Evolutionary conservation across 2,329 filamentous ascomycete genomes (phyloP).

Genomic region (Pseudopithomyces chartarum): DNA sequence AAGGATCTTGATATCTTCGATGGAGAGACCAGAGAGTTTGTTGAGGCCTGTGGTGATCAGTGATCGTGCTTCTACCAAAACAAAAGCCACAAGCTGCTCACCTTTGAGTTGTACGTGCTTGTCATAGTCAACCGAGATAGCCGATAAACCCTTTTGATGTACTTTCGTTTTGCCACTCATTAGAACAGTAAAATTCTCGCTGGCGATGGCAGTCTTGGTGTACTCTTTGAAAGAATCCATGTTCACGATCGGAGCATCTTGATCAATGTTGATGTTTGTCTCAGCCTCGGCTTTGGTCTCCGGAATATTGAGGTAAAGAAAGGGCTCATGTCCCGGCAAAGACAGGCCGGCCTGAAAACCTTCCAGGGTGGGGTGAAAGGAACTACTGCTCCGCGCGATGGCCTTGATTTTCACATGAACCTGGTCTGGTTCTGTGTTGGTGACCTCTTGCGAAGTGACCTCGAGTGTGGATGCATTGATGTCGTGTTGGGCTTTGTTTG

Average conservation of each 20-base stretch:
- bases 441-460: constrained; percentile 57
- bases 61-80: too few relatives aligned
- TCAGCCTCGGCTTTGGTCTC: constrained; percentile 50
- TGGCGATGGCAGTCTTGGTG: constrained; percentile 53
- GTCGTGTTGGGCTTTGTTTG: constrained; percentile 60
- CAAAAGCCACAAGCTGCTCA: constrained; percentile 26
- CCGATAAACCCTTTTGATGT: constrained; percentile 56
- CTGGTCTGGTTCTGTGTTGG: constrained; percentile 54
- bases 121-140: constrained; percentile 59
- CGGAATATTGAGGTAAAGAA: constrained; percentile 55
- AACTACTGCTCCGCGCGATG: constrained; percentile 54
- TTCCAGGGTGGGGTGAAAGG: constrained; percentile 60
- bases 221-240: constrained; percentile 56
- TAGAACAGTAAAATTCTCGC: constrained; percentile 55
- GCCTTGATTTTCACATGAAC: constrained; percentile 56
- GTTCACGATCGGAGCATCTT: constrained; percentile 51
- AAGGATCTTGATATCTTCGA: constrained; percentile 53
- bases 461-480: constrained; percentile 59
- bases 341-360: constrained; percentile 59
- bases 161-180: constrained; percentile 59
- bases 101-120: constrained; percentile 63
- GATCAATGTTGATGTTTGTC: constrained; percentile 48
- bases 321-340: constrained; percentile 49
- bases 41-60: not conserved
- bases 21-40: constrained; percentile 1